phyloP scores from a whole-genome alignment of 345 rosid species.

The Eutrema japonicum region DNA sequence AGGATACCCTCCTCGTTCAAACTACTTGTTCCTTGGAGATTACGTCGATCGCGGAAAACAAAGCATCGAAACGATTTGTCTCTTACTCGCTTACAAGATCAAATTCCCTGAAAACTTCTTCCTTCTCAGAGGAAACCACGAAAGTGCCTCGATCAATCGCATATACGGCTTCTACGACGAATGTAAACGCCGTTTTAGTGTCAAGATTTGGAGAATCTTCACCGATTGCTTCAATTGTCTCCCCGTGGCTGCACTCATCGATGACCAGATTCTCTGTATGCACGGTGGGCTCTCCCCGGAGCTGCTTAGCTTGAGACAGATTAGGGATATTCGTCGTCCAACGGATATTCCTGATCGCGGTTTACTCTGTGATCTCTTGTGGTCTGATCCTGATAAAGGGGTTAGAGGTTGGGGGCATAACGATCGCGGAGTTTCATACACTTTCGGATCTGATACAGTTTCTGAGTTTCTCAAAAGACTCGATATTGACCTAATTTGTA shows the following conservation, averaged over 20 bases:
- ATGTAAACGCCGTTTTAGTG: slow-evolving; percentile 77
- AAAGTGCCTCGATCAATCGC: slow-evolving; percentile 83
- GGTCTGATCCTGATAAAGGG: slow-evolving; percentile 84
- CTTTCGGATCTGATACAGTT: slow-evolving; percentile 74
- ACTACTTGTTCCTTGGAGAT: slow-evolving; percentile 90
- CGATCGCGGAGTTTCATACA: slow-evolving; percentile 86
- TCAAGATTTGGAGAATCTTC: slow-evolving; percentile 76
- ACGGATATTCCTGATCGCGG: slow-evolving; percentile 82
- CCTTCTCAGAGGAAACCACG: slow-evolving; percentile 89
- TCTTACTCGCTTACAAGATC: slow-evolving; percentile 83
- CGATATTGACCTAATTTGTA: slow-evolving; percentile 80
- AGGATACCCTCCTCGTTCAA: slow-evolving; percentile 78
- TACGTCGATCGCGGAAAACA: slow-evolving; percentile 92
- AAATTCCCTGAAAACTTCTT: slow-evolving; percentile 80
- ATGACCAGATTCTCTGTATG: slow-evolving; percentile 85
- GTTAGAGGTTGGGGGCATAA: slow-evolving; percentile 73
- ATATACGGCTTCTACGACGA: slow-evolving; percentile 90
- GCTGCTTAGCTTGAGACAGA: slow-evolving; percentile 62
- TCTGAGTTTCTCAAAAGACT: slow-evolving; percentile 61
- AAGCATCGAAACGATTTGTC: slow-evolving; percentile 90
- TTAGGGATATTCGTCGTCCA: slow-evolving; percentile 70
- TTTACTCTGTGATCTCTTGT: slow-evolving; percentile 86
- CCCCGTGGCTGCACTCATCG: slow-evolving; percentile 82
- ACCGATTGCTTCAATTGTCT: slow-evolving; percentile 89
- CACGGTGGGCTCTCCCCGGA: slow-evolving; percentile 95